A percentile compares a stretch with the other conserved stretches of the same genome.
Conservation (phyloP, 2,329 filamentous ascomycete genomes). For the Epichloe bromicola region DNA sequence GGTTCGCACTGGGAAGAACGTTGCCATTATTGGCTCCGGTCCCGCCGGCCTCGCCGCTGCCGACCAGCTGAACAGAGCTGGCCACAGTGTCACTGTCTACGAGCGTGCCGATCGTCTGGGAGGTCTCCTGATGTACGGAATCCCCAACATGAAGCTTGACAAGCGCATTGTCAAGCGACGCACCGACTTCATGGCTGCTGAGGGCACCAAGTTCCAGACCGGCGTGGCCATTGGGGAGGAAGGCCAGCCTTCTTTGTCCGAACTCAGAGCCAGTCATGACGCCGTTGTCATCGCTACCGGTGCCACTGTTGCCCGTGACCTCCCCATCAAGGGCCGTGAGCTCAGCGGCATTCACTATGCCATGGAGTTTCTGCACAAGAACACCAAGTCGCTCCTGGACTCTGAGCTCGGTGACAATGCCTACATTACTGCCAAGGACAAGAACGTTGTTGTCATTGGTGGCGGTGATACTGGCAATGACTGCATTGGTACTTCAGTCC, state of each 20-base stretch:
- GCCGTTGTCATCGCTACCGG: slow-evolving; percentile 87
- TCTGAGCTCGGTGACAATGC: slow-evolving; percentile 70
- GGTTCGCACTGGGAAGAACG: slow-evolving; percentile 72
- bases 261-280: slow-evolving; percentile 61
- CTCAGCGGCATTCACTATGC: slow-evolving; percentile 87
- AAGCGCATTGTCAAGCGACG: slow-evolving; percentile 94
- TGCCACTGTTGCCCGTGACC: slow-evolving; percentile 82
- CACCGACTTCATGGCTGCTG: slow-evolving; percentile 85
- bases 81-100: slow-evolving; percentile 79
- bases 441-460: slow-evolving; percentile 92
- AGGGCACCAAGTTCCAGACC: slow-evolving; percentile 74
- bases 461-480: slow-evolving; percentile 97
- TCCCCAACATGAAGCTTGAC: slow-evolving; percentile 99
- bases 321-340: slow-evolving; percentile 80
- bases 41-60: slow-evolving; percentile 81
- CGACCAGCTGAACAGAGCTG: slow-evolving; percentile 88
- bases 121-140: slow-evolving; percentile 94
- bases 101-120: slow-evolving; percentile 85
- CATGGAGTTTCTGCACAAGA: slow-evolving; percentile 95
- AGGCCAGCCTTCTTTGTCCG: slow-evolving; percentile 46
- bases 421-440: slow-evolving; percentile 91
- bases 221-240: slow-evolving; percentile 67
- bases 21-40: slow-evolving; percentile 84
- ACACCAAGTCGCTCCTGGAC: slow-evolving; percentile 94
- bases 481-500: slow-evolving; percentile 92